Evolutionary conservation across 306 rosid species (phyloP).

Genomic region (Pachyrhizus erosus): DNA sequence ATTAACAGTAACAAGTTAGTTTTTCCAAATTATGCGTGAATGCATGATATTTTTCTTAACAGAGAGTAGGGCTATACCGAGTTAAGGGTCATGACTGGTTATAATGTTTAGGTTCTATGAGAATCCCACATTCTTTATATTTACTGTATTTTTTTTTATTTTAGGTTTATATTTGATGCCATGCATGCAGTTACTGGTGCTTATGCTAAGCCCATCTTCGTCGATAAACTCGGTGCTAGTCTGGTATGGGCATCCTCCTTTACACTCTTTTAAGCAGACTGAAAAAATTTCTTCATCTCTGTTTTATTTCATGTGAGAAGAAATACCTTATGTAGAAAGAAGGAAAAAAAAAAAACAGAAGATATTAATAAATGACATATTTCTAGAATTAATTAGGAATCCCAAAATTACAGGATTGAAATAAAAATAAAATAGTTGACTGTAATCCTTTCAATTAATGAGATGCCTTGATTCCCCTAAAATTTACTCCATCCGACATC

Average conservation of each 20-base stretch:
- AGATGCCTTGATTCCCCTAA: neutral
- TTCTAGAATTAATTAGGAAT: neutral
- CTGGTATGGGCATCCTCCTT: conserved; percentile 57
- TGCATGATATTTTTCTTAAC: neutral
- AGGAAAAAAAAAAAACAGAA: neutral
- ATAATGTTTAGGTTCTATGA: conserved; percentile 20
- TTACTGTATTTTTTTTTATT: conserved; percentile 39
- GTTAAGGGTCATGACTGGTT: conserved; percentile 23
- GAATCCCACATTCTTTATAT: conserved; percentile 33
- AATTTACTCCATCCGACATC: neutral
- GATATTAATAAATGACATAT: neutral
- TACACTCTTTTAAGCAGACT: neutral
- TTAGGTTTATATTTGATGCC: conserved; percentile 88
- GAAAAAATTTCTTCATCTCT: neutral
- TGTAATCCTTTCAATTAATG: neutral
- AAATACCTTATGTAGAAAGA: neutral
- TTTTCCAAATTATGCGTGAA: neutral
- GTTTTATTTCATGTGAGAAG: neutral
- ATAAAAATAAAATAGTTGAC: neutral
- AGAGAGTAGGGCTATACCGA: conserved; percentile 1
- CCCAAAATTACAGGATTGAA: neutral
- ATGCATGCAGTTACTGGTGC: conserved; percentile 99
- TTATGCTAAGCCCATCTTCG: conserved; percentile 92
- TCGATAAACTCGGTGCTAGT: conserved; percentile 87
- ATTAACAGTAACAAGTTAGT: conserved; percentile 9